These are phyloP conservation scores for Abelmoschus esculentus DNA, from an alignment of 345 rosid species.

Conservation along the genomic window DNA sequence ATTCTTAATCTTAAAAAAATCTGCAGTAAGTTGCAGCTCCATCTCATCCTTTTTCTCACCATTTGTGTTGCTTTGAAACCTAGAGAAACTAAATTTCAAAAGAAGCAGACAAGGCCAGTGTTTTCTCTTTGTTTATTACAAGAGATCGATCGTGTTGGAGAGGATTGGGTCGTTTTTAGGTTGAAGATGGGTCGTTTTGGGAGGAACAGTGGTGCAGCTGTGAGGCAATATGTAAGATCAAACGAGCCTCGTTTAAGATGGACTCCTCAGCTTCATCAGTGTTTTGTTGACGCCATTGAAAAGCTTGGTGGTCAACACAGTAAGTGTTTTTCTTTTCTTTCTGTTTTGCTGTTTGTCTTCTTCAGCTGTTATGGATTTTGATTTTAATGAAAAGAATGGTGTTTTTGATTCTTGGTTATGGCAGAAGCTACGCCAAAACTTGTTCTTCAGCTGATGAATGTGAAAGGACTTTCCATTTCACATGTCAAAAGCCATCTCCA, in stretches of 20 bases:
- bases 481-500: conserved; percentile 99
- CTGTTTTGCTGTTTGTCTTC: not conserved
- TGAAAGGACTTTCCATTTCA: conserved; percentile 92
- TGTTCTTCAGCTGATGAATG: conserved; percentile 95
- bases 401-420: not conserved
- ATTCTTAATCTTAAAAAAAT: not conserved
- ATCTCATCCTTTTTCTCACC: not conserved
- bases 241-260: conserved; percentile 86
- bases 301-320: conserved; percentile 85
- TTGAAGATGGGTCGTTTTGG: conserved; percentile 59
- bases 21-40: conserved; percentile 17
- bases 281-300: conserved; percentile 86
- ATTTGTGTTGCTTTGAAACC: conserved; percentile 2
- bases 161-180: not conserved
- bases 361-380: not conserved
- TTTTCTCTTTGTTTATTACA: too few relatives aligned
- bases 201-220: conserved; percentile 59
- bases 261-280: conserved; percentile 95
- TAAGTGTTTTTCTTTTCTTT: conserved; percentile 18
- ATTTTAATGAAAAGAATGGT: not conserved
- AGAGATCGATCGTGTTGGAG: not conserved
- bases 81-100: not conserved
- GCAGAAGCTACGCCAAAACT: conserved; percentile 93
- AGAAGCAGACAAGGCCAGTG: not conserved
- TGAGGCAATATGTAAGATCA: conserved; percentile 81